These are phyloP conservation scores for Prillingera fragicola DNA, from an alignment of 1,284 basidiomycete genomes.

Conservation along the genomic window DNA sequence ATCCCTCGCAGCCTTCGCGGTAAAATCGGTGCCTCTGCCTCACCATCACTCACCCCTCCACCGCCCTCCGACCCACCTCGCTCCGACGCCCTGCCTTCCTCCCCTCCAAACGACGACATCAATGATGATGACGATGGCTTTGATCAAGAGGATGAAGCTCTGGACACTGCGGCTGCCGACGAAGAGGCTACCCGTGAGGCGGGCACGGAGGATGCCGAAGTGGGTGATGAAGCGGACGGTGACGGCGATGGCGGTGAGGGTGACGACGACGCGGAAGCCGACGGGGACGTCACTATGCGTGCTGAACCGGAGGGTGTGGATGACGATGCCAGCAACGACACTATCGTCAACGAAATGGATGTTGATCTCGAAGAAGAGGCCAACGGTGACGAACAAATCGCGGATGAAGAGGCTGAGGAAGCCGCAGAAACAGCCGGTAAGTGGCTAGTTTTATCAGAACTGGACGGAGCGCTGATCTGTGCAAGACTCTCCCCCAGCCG, in stretches of 20 bases:
- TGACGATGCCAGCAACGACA: neutral
- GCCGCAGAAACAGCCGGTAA: conserved; percentile 12
- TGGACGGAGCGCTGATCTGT: neutral
- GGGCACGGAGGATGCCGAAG: neutral
- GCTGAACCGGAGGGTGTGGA: neutral
- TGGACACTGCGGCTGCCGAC: neutral
- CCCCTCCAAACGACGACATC: conserved; percentile 3
- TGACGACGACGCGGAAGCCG: conserved; percentile 5
- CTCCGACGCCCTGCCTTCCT: conserved; percentile 14
- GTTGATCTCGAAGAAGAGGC: neutral
- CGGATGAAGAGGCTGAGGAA: conserved; percentile 10
- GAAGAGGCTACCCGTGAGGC: neutral
- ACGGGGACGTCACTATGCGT: conserved; percentile 1
- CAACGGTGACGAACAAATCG: conserved; percentile 5
- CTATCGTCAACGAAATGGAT: neutral
- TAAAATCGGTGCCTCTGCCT: conserved; percentile 11
- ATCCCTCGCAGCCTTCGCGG: no score
- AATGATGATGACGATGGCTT: conserved; percentile 6
- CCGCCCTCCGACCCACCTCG: conserved; percentile 20
- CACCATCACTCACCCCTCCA: conserved; percentile 26
- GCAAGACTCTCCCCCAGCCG: conserved; percentile 6
- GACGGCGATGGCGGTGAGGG: neutral
- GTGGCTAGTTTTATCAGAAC: neutral
- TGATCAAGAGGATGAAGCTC: conserved; percentile 3
- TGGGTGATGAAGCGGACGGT: neutral